phyloP scores from a whole-genome alignment of 2,329 filamentous ascomycete genomes.

The Fonsecaea monophora region DNA sequence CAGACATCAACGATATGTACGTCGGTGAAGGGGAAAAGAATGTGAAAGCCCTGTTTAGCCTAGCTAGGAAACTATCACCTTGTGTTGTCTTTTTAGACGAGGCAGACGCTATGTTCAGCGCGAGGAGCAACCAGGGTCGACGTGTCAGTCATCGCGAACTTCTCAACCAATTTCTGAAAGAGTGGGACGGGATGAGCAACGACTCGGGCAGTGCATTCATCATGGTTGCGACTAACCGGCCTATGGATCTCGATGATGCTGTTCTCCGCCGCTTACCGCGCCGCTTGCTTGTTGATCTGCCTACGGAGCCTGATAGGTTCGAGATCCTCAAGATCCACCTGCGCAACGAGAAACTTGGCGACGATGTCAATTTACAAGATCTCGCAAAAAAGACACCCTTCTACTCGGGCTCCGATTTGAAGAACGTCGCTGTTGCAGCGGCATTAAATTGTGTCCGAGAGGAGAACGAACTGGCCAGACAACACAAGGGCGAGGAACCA shows the following conservation, averaged over 20 bases:
- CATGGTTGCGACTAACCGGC: constrained; percentile 96
- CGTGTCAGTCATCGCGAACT: constrained; percentile 81
- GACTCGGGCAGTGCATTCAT: constrained; percentile 78
- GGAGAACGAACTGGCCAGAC: constrained; percentile 48
- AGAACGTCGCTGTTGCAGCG: constrained; percentile 59
- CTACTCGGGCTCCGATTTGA: constrained; percentile 61
- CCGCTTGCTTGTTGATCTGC: constrained; percentile 58
- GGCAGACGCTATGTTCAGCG: constrained; percentile 88
- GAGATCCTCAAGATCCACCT: constrained; percentile 59
- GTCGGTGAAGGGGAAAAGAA: constrained; percentile 97
- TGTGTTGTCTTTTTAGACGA: constrained; percentile 98
- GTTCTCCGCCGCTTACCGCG: constrained; percentile 59
- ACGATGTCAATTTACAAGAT: constrained; percentile 50
- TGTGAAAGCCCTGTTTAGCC: constrained; percentile 85
- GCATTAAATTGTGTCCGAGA: constrained; percentile 57
- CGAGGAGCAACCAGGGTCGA: constrained; percentile 68
- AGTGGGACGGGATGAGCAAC: constrained; percentile 92
- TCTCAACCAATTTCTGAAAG: constrained; percentile 94
- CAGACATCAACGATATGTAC: constrained; percentile 94
- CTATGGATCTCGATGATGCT: constrained; percentile 83
- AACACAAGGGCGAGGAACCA: constrained; percentile 39
- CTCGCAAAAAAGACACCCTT: constrained; percentile 55
- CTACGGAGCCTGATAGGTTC: constrained; percentile 53
- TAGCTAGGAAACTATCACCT: constrained; percentile 89
- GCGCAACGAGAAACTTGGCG: constrained; percentile 54